Evolutionary conservation across 1,139 yeast genomes (phyloP).

Genomic region (Yamadazyma conglobata): DNA sequence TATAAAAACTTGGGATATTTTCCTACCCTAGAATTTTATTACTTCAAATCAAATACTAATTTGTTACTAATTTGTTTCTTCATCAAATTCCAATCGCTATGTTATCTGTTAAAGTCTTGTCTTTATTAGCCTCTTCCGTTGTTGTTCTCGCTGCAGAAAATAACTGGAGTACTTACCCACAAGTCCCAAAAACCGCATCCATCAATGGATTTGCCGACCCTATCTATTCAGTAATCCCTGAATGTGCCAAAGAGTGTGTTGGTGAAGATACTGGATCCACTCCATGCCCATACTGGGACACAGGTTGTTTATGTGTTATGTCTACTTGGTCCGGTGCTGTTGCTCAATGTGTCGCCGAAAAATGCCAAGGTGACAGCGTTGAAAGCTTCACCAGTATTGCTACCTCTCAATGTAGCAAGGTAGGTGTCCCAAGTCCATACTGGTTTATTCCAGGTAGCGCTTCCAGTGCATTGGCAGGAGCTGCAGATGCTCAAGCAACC

Average conservation of each 20-base stretch:
- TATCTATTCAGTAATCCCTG: slow-evolving; percentile 36
- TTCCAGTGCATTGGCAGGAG: slow-evolving; percentile 25
- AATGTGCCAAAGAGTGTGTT: slow-evolving; percentile 46
- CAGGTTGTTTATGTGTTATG: slow-evolving; percentile 53
- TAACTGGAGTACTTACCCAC: slow-evolving; percentile 37
- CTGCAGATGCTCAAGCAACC: slow-evolving; percentile 12
- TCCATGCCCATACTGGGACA: slow-evolving; percentile 54
- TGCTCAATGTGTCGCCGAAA: slow-evolving; percentile 42
- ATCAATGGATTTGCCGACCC: slow-evolving; percentile 55
- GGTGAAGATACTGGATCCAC: slow-evolving; percentile 30
- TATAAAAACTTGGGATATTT: neutral
- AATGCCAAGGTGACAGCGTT: slow-evolving; percentile 40
- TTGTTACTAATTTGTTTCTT: too few relatives aligned
- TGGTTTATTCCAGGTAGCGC: slow-evolving; percentile 47
- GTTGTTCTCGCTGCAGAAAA: slow-evolving; percentile 14
- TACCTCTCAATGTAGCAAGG: slow-evolving; percentile 36
- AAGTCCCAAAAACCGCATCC: slow-evolving; percentile 46
- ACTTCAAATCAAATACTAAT: too few relatives aligned
- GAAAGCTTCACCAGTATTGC: slow-evolving; percentile 38
- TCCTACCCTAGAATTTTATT: neutral
- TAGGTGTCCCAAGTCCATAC: slow-evolving; percentile 38
- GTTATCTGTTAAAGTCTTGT: slow-evolving; percentile 13
- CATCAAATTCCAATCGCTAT: slow-evolving; percentile 12
- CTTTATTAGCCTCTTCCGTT: slow-evolving; percentile 12
- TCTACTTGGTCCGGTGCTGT: slow-evolving; percentile 45